phyloP scores from a whole-genome alignment of 1,139 yeast species.

The Tardiomyces depauwii region DNA sequence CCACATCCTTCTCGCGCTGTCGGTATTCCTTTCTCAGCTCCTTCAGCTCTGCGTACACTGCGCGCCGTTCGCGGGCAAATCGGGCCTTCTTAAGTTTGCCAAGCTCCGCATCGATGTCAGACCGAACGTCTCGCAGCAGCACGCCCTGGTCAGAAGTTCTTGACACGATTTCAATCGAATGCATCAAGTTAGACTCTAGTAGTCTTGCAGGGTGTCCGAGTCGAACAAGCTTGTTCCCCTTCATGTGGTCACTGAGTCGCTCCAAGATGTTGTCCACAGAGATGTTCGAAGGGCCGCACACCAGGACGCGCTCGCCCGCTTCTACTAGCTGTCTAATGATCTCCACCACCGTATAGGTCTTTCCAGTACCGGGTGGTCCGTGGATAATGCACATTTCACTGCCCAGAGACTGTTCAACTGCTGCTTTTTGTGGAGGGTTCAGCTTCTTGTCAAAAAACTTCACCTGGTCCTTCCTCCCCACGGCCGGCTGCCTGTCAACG shows the following conservation, averaged over 20 bases:
- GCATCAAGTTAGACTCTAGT: constrained; percentile 48
- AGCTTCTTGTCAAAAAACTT: constrained; percentile 39
- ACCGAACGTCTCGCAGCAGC: constrained; percentile 54
- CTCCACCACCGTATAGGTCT: constrained; percentile 82
- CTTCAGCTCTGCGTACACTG: constrained; percentile 59
- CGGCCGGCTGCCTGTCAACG: constrained; percentile 8
- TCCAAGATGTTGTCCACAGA: constrained; percentile 89
- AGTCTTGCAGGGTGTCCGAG: constrained; percentile 93
- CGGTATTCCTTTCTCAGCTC: constrained; percentile 58
- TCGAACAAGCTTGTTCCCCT: constrained; percentile 51
- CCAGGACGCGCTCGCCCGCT: constrained; percentile 57
- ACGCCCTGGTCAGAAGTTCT: constrained; percentile 51
- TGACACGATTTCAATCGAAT: constrained; percentile 67
- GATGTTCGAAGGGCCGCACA: constrained; percentile 95
- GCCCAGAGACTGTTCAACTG: constrained; percentile 40
- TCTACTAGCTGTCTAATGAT: constrained; percentile 61
- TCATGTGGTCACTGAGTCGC: constrained; percentile 43
- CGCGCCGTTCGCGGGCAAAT: constrained; percentile 51
- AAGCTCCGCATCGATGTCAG: constrained; percentile 56
- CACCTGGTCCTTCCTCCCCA: constrained; percentile 5
- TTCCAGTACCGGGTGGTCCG: constrained; percentile 78
- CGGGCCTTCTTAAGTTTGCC: constrained; percentile 53
- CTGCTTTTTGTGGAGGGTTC: constrained; percentile 65
- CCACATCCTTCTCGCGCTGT: constrained; percentile 52
- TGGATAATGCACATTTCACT: constrained; percentile 49